These are phyloP conservation scores for Fomitiporia mediterranea DNA, from an alignment of 1,284 basidiomycete genomes.

Conservation along the genomic window DNA sequence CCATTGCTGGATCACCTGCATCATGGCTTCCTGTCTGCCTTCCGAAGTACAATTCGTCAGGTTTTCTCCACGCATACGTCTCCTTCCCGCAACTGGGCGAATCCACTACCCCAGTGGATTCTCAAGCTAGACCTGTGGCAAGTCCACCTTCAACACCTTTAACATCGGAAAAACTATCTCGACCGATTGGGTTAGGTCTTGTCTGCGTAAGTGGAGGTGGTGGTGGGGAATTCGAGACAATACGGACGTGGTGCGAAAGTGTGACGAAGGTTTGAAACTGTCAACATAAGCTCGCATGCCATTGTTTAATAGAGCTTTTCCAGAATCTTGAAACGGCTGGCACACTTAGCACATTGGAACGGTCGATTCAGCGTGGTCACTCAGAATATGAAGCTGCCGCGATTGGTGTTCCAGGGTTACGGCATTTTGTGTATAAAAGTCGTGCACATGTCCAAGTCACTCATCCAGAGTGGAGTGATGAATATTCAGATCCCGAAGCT, in stretches of 20 bases:
- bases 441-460: constrained; percentile 86
- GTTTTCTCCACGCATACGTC: constrained; percentile 92
- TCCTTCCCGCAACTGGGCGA: constrained; percentile 49
- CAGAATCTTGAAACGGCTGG: constrained; percentile 63
- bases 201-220: constrained; percentile 65
- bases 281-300: neutral
- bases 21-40: constrained; percentile 96
- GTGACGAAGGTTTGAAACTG: constrained; percentile 30
- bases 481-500: constrained; percentile 63
- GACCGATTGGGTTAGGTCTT: constrained; percentile 34
- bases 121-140: neutral
- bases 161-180: neutral
- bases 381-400: constrained; percentile 65
- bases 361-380: constrained; percentile 29
- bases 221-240: constrained; percentile 62
- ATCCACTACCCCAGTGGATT: neutral
- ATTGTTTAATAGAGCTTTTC: neutral
- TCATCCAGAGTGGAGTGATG: constrained; percentile 75
- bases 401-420: constrained; percentile 80
- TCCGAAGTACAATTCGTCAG: constrained; percentile 88
- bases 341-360: constrained; percentile 42
- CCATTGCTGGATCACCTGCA: constrained; percentile 65
- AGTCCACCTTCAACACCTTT: constrained; percentile 17
- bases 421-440: constrained; percentile 95
- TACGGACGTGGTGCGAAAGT: constrained; percentile 66